These are phyloP conservation scores for Monoraphidium neglectum DNA, from an alignment of 139 green algal species.

Conservation along the genomic window DNA sequence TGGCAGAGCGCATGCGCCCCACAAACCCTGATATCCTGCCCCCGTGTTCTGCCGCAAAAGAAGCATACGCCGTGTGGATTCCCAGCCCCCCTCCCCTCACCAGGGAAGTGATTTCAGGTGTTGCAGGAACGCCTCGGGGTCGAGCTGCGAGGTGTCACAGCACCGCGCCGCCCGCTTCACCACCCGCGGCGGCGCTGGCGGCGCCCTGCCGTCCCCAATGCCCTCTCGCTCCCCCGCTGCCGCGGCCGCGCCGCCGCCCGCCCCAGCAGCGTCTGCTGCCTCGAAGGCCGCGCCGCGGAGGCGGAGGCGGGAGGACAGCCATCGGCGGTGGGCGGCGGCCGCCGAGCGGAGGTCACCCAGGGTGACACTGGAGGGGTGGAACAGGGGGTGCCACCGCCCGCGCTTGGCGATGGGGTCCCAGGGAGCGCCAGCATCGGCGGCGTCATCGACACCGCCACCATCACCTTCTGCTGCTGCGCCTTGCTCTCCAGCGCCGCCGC, in stretches of 20 bases:
- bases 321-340: neutral
- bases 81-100: no score
- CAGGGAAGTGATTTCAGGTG: constrained; percentile 65
- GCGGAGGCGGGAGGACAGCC: neutral
- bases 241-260: neutral
- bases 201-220: neutral
- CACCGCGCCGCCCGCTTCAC: constrained; percentile 49
- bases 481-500: neutral
- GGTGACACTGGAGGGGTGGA: neutral
- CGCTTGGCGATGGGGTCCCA: constrained; percentile 27
- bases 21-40: no score
- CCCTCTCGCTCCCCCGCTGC: neutral
- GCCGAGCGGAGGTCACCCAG: constrained; percentile 19
- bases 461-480: neutral
- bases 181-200: constrained; percentile 34
- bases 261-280: neutral
- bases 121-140: constrained; percentile 44
- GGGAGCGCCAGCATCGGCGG: neutral
- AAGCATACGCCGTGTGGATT: no score
- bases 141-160: constrained; percentile 42
- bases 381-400: constrained; percentile 38
- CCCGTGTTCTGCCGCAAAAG: no score
- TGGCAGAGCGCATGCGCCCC: no score
- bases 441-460: neutral
- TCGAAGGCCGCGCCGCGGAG: neutral